Conservation (phyloP, 1,139 yeast genomes). For the Suhomyces kunorum region DNA sequence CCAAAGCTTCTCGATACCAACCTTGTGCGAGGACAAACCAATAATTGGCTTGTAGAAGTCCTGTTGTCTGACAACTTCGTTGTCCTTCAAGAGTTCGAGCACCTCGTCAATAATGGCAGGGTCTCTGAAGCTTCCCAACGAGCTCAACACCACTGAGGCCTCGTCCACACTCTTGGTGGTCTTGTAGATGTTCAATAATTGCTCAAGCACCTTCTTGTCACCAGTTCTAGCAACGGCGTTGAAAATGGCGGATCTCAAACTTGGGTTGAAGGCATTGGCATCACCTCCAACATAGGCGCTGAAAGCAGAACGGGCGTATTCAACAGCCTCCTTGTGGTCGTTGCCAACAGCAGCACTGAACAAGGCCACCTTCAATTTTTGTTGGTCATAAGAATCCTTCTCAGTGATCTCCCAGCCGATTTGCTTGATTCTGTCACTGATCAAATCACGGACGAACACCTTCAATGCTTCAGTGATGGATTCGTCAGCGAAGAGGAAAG, state of each 20-base stretch:
- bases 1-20: slow-evolving; percentile 72
- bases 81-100: slow-evolving; percentile 60
- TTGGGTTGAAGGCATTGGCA: slow-evolving; percentile 68
- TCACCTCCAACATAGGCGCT: slow-evolving; percentile 64
- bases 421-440: slow-evolving; percentile 55
- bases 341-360: slow-evolving; percentile 69
- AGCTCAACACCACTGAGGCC: slow-evolving; percentile 70
- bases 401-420: slow-evolving; percentile 71
- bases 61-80: slow-evolving; percentile 72
- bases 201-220: slow-evolving; percentile 61
- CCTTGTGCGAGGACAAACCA: slow-evolving; percentile 62
- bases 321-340: slow-evolving; percentile 56
- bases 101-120: slow-evolving; percentile 60
- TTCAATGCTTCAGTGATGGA: slow-evolving; percentile 57
- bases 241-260: slow-evolving; percentile 73
- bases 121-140: slow-evolving; percentile 72
- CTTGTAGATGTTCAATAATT: slow-evolving; percentile 62
- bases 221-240: slow-evolving; percentile 68
- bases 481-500: slow-evolving; percentile 72
- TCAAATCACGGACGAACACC: slow-evolving; percentile 59
- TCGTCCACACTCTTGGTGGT: slow-evolving; percentile 72
- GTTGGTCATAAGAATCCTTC: slow-evolving; percentile 66
- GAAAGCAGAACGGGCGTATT: slow-evolving; percentile 58
- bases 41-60: slow-evolving; percentile 79
- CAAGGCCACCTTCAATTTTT: slow-evolving; percentile 73